A percentile compares a stretch with the other conserved stretches of the same genome.
Evolutionary conservation across 2,329 filamentous ascomycete genomes (phyloP).

Genomic region (Phaeosphaeriaceae sp.): DNA sequence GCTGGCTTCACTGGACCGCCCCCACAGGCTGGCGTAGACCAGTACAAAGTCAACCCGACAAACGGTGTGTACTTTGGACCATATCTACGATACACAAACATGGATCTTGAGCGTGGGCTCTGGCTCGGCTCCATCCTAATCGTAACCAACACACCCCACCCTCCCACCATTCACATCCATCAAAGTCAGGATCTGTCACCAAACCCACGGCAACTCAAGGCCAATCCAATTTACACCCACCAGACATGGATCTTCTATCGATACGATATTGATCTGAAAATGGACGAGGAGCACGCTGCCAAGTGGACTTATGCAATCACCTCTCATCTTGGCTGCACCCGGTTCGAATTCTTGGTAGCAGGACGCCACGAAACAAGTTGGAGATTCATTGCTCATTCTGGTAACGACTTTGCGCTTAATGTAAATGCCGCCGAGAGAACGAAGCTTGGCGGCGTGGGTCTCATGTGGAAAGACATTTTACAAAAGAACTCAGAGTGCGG

Average conservation of each 20-base stretch:
- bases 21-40: slow-evolving; percentile 84
- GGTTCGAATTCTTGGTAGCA: slow-evolving; percentile 95
- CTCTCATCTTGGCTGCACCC: slow-evolving; percentile 94
- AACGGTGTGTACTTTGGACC: slow-evolving; percentile 99
- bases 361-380: slow-evolving; percentile 89
- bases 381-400: slow-evolving; percentile 95
- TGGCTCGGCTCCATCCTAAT: slow-evolving; percentile 96
- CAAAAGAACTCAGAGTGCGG: slow-evolving; percentile 97
- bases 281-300: slow-evolving; percentile 78
- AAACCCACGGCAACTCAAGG: slow-evolving; percentile 85
- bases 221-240: slow-evolving; percentile 83
- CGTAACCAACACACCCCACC: slow-evolving; percentile 87
- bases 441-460: slow-evolving; percentile 84
- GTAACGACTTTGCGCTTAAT: slow-evolving; percentile 91
- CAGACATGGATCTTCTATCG: slow-evolving; percentile 96
- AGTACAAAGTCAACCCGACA: slow-evolving; percentile 91
- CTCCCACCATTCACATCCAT: slow-evolving; percentile 95
- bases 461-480: slow-evolving; percentile 99
- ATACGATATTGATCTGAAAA: slow-evolving; percentile 87
- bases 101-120: slow-evolving; percentile 88
- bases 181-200: slow-evolving; percentile 88
- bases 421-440: slow-evolving; percentile 86
- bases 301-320: slow-evolving; percentile 99
- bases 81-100: slow-evolving; percentile 93
- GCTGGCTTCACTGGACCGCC: slow-evolving; percentile 90